Evolutionary conservation across 2,329 filamentous ascomycete species (phyloP), one percentile per base, ranked within the genome.

Genomic region (Incumbomyces delicatus): DNA sequence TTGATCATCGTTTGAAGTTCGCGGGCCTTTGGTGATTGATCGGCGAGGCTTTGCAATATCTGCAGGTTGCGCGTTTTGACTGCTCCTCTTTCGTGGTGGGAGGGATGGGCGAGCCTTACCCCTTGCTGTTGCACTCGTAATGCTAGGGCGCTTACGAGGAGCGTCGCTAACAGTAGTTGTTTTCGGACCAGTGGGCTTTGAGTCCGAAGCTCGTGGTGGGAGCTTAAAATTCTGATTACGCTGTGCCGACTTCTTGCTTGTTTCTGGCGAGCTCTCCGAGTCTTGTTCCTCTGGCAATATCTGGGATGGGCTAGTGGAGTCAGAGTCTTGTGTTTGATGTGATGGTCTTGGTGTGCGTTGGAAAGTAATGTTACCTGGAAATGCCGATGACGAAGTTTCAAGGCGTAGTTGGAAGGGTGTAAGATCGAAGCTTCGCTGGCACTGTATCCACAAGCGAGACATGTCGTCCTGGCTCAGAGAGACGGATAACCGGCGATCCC

Each of bases 401-500:
- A 45, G 36, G 11, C 42, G 33, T 14, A 46, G 37, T 4, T 40
- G 30, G 17, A 46, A 46, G 12, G 66, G 61, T 35, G 65, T 63
- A 44, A 75, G 71, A 41, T 63, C 60, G 38, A 65, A 58, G 39
- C 47, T 45, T 45, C 46, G 41, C 16, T 46, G 45, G 33, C 53
- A 54, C 22, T 36, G 50, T 16, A 46, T 41, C 50, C 74, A 73
- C 37, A 74, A 57, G 4, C 44, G 56, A 8, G 67, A 67, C 46
- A 75, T 55, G 8, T 58, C 65, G 10, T 61, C 59, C 16, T 67
- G 63, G 39, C 60, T 63, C 7, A 73, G 61, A 6, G 57, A 61
- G 12, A 57, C 52, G 14, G 60, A 58, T 12, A 72, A 61, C 6
- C 54, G 56, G 6, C 62, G 56, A 44, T 62, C 70, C 41, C 69